Percentiles rank a stretch among this genome's conserved stretches.
Conservation (phyloP, 2,329 filamentous ascomycete species). For the Cercospora brassicicola region DNA sequence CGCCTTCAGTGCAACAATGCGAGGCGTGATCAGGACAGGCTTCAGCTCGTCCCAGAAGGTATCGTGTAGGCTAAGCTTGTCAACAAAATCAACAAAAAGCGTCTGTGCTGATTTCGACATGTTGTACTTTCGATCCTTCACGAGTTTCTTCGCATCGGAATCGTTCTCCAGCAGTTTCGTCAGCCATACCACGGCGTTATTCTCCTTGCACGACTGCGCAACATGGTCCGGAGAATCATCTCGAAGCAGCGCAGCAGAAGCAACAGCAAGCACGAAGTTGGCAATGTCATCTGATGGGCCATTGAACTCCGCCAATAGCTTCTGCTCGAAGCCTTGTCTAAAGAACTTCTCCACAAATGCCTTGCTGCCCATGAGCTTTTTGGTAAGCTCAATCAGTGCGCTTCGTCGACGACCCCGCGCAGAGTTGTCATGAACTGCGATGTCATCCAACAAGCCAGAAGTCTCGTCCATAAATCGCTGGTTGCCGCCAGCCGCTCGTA, state of each 20-base stretch:
- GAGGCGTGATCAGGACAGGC: constrained; percentile 59
- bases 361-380: constrained; percentile 55
- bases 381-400: constrained; percentile 57
- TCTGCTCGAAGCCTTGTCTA: constrained; percentile 69
- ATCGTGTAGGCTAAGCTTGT: constrained; percentile 41
- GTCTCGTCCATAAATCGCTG: constrained; percentile 58
- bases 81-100: constrained; percentile 57
- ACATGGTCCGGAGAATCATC: constrained; percentile 62
- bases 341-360: constrained; percentile 69
- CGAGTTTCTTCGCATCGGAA: constrained; percentile 55
- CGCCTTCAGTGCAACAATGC: constrained; percentile 63
- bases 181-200: constrained; percentile 47
- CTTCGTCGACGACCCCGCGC: constrained; percentile 52
- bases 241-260: constrained; percentile 63
- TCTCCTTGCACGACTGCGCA: constrained; percentile 52
- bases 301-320: constrained; percentile 63
- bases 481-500: constrained; percentile 60
- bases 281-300: constrained; percentile 46
- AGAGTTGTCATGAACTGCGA: constrained; percentile 49
- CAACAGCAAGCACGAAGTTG: constrained; percentile 64
- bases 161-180: constrained; percentile 53
- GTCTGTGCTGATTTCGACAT: constrained; percentile 65
- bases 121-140: constrained; percentile 65
- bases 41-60: constrained; percentile 61
- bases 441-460: constrained; percentile 59